Evolutionary conservation across 805 yeast species (phyloP).

Genomic region (Kodamaea fukazawae): DNA sequence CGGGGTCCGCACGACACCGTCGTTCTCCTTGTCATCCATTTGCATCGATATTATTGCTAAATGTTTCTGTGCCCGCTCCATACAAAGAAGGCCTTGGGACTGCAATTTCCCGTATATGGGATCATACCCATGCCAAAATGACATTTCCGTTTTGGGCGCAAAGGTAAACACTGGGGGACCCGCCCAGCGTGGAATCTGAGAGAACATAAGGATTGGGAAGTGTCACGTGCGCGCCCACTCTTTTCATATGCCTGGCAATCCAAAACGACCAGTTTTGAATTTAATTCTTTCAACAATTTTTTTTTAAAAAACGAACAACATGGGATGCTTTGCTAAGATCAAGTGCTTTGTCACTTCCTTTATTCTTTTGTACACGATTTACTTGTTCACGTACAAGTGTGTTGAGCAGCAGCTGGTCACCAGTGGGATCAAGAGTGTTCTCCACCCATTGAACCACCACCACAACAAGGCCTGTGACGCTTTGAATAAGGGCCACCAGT

Average conservation of each 20-base stretch:
- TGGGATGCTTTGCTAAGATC: slow-evolving; percentile 17
- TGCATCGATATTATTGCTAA: not conserved
- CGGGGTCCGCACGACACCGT: not conserved
- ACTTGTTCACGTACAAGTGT: slow-evolving; percentile 42
- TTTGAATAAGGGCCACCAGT: slow-evolving; percentile 27
- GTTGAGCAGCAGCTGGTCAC: slow-evolving; percentile 25
- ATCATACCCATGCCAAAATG: too few species aligned
- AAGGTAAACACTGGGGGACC: slow-evolving; percentile 1
- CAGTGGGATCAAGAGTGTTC: slow-evolving; percentile 25
- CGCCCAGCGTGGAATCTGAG: not conserved
- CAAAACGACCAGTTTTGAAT: too few species aligned
- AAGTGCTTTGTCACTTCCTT: slow-evolving; percentile 22
- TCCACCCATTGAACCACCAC: slow-evolving; percentile 38
- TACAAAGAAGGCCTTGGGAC: not conserved
- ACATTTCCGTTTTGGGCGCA: slow-evolving; percentile 3
- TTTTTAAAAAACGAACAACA: slow-evolving; percentile 6
- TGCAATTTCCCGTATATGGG: not conserved
- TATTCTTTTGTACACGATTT: slow-evolving; percentile 31
- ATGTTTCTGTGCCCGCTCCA: not conserved
- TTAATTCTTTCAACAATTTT: slow-evolving; percentile 11
- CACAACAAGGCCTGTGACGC: slow-evolving; percentile 36
- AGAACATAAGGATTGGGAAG: not conserved
- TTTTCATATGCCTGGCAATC: slow-evolving; percentile 2
- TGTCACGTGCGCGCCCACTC: slow-evolving; percentile 1
- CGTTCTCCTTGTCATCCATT: slow-evolving; percentile 7